These are phyloP conservation scores for Citrus hindsii DNA, from an alignment of 345 rosid species.

Conservation along the genomic window DNA sequence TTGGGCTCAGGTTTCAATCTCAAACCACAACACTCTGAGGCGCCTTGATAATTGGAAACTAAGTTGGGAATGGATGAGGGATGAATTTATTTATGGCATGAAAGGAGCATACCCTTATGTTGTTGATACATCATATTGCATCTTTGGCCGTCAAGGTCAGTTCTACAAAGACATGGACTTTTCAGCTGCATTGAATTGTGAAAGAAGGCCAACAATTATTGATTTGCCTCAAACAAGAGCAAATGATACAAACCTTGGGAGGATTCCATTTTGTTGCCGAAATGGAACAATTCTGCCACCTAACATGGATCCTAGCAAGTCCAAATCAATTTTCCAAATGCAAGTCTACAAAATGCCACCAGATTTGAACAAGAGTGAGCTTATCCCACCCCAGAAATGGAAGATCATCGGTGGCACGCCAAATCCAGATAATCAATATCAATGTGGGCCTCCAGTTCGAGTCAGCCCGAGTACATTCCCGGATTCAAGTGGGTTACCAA, in stretches of 20 bases:
- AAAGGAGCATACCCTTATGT: slow-evolving; percentile 82
- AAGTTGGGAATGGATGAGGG: slow-evolving; percentile 86
- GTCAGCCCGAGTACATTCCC: slow-evolving; percentile 73
- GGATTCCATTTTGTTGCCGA: slow-evolving; percentile 73
- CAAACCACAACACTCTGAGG: slow-evolving; percentile 81
- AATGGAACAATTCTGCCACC: slow-evolving; percentile 84
- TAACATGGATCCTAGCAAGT: slow-evolving; percentile 70
- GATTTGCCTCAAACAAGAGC: slow-evolving; percentile 81
- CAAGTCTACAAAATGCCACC: slow-evolving; percentile 95
- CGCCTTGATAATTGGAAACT: slow-evolving; percentile 93
- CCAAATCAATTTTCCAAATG: slow-evolving; percentile 71
- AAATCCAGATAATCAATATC: slow-evolving; percentile 73
- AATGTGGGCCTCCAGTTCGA: slow-evolving; percentile 73
- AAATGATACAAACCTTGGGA: slow-evolving; percentile 61
- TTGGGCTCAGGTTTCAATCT: slow-evolving; percentile 77
- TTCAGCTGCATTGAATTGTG: slow-evolving; percentile 66
- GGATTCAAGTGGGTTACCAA: slow-evolving; percentile 62
- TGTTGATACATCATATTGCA: slow-evolving; percentile 72
- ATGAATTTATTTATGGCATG: slow-evolving; percentile 74
- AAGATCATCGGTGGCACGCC: slow-evolving; percentile 56
- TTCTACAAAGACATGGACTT: slow-evolving; percentile 54
- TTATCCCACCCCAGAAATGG: slow-evolving; percentile 81
- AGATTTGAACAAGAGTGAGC: slow-evolving; percentile 55
- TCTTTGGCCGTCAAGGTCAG: slow-evolving; percentile 66
- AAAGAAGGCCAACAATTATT: slow-evolving; percentile 72